These are phyloP conservation scores for Annona squamosa DNA, from an alignment of 164 flowering plant genomes.

Conservation along the genomic window DNA sequence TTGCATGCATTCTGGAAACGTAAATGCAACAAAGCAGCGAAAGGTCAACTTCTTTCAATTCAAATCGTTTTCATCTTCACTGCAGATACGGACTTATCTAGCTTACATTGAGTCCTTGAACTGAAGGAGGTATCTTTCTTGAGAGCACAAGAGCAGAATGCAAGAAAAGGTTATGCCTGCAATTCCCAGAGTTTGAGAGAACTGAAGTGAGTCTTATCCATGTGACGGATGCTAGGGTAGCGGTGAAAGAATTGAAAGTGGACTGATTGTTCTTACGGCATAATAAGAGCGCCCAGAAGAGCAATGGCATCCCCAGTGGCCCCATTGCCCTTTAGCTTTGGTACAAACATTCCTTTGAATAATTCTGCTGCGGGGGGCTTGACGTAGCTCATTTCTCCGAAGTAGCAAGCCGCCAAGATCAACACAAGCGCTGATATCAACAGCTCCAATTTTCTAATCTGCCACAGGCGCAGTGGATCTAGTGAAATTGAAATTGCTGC, in stretches of 20 bases:
- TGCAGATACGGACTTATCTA: neutral
- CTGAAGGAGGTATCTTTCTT: conserved; percentile 59
- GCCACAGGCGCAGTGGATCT: neutral
- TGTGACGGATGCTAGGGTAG: too few species aligned
- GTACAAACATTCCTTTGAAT: conserved; percentile 85
- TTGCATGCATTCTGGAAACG: conserved; percentile 60
- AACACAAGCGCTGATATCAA: conserved; percentile 66
- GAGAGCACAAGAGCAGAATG: conserved; percentile 93
- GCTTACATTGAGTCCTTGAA: conserved; percentile 69
- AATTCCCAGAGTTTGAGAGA: neutral
- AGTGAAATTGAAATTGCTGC: too few species aligned
- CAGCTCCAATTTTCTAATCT: conserved; percentile 83
- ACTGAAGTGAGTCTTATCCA: neutral
- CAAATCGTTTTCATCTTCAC: neutral
- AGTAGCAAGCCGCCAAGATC: conserved; percentile 80
- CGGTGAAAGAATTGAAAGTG: neutral
- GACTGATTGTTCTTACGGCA: conserved; percentile 60
- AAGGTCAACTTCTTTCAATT: neutral
- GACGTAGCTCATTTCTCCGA: conserved; percentile 75
- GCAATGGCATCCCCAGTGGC: conserved; percentile 95
- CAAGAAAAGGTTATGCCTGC: conserved; percentile 84
- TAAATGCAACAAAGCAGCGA: neutral
- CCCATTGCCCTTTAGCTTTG: conserved; percentile 59
- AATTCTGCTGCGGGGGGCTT: conserved; percentile 66
- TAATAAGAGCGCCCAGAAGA: conserved; percentile 77